Evolutionary conservation across 768 basidiomycete species (phyloP).

Genomic region (Lentinula sp.): DNA sequence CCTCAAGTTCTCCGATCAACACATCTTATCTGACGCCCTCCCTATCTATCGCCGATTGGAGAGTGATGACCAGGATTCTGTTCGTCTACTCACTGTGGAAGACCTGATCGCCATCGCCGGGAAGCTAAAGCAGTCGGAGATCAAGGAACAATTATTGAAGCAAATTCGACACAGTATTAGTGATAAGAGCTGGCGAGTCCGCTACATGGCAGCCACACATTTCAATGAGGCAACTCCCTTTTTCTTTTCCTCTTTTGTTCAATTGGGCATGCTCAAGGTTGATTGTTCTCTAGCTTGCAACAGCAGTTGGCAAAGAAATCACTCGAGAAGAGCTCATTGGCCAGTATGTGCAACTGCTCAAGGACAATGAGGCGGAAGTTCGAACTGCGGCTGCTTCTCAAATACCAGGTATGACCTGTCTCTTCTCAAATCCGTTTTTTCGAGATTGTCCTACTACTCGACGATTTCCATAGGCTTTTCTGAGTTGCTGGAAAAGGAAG

Average conservation of each 20-base stretch:
- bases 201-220: constrained; percentile 97
- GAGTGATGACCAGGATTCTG: constrained; percentile 96
- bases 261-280: background rate
- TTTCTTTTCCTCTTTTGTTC: constrained; percentile 20
- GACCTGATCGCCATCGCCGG: constrained; percentile 91
- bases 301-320: constrained; percentile 83
- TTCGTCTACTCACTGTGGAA: constrained; percentile 90
- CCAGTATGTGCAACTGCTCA: constrained; percentile 89
- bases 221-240: constrained; percentile 68
- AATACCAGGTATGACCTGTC: constrained; percentile 70
- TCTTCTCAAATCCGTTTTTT: too few relatives aligned
- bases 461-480: constrained; percentile 68
- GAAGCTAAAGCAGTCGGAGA: constrained; percentile 79
- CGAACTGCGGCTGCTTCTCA: constrained; percentile 94
- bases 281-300: constrained; percentile 59
- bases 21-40: constrained; percentile 82
- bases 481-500: constrained; percentile 87
- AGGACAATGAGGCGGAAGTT: constrained; percentile 98
- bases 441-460: background rate
- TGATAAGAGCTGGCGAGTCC: constrained; percentile 98
- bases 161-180: constrained; percentile 84
- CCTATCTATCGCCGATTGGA: constrained; percentile 92
- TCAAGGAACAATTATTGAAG: constrained; percentile 83
- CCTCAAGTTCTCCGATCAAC: constrained; percentile 70
- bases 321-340: constrained; percentile 91